A percentile compares a stretch with the other conserved stretches of the same genome.
Evolutionary conservation across 805 yeast species (phyloP).

Genomic region (Hagleromyces aurorensis): DNA sequence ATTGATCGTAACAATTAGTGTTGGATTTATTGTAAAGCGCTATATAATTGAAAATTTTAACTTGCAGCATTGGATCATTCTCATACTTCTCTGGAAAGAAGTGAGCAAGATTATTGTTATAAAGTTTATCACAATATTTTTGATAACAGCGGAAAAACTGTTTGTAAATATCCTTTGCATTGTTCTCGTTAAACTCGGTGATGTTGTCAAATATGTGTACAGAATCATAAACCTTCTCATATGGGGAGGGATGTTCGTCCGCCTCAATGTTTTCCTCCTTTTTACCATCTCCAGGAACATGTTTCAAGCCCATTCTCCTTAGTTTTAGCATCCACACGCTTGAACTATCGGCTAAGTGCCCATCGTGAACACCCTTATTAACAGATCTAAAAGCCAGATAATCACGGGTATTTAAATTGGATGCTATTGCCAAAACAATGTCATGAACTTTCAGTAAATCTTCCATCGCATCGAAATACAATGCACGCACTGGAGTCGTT

Average conservation of each 20-base stretch:
- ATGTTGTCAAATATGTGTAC: constrained; percentile 17
- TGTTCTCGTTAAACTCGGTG: constrained; percentile 8
- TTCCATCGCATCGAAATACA: constrained; percentile 28
- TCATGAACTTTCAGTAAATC: constrained; percentile 19
- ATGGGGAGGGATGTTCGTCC: constrained; percentile 2
- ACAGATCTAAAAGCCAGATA: constrained; percentile 20
- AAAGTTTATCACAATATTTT: constrained; percentile 19
- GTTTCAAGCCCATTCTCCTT: constrained; percentile 15
- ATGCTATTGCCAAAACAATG: constrained; percentile 20
- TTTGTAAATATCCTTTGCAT: constrained; percentile 12
- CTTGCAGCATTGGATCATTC: constrained; percentile 24
- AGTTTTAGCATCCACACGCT: constrained; percentile 20
- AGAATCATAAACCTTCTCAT: constrained; percentile 7
- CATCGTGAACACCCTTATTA: constrained; percentile 15
- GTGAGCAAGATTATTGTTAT: constrained; percentile 15
- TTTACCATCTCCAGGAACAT: constrained; percentile 1
- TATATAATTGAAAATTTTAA: constrained; percentile 18
- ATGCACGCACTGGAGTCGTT: too few relatives aligned
- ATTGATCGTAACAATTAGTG: constrained; percentile 14
- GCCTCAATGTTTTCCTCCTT: not conserved
- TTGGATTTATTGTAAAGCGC: constrained; percentile 17
- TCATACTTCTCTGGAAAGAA: constrained; percentile 22
- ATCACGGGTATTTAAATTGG: constrained; percentile 18
- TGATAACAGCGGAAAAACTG: constrained; percentile 15
- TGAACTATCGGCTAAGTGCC: constrained; percentile 10